Percentiles rank a stretch among this genome's conserved stretches.
phyloP scores from a whole-genome alignment of 2,329 filamentous ascomycete genomes.

The Paramyrothecium roridum region DNA sequence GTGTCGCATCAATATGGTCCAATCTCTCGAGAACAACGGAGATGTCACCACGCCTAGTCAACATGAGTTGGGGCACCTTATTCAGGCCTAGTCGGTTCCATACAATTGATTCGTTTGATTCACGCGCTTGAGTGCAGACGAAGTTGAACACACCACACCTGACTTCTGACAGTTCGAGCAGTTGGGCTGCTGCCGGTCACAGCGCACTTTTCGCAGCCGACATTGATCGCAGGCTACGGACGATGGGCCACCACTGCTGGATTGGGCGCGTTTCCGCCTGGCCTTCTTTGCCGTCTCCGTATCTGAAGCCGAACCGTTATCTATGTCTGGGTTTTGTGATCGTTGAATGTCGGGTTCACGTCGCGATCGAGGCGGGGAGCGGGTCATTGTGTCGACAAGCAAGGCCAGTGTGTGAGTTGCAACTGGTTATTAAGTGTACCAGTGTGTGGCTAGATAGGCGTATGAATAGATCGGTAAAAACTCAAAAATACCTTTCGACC shows the following conservation, averaged over 20 bases:
- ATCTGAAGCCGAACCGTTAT: not conserved
- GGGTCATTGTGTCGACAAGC: too few relatives aligned
- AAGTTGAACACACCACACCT: not conserved
- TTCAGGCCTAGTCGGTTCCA: not conserved
- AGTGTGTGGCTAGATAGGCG: too few relatives aligned
- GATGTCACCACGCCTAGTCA: not conserved
- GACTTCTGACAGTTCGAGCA: constrained; percentile 1
- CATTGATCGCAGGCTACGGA: not conserved
- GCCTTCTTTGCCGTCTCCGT: not conserved
- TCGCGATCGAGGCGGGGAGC: too few relatives aligned
- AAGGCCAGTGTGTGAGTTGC: too few relatives aligned
- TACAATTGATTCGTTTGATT: constrained; percentile 1
- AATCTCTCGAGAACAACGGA: not conserved
- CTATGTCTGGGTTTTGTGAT: not conserved
- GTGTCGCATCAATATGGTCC: not conserved
- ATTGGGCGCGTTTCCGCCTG: not conserved
- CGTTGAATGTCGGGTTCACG: too few relatives aligned
- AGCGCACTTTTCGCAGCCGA: not conserved
- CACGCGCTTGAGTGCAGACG: not conserved
- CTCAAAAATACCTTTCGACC: too few relatives aligned
- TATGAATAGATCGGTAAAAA: too few relatives aligned
- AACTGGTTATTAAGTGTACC: too few relatives aligned
- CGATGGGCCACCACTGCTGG: not conserved
- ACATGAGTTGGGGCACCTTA: not conserved
- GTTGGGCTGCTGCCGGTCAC: not conserved